Evolutionary conservation across 177 flowering plant genomes (phyloP).

Genomic region (Vitis hybrid): DNA sequence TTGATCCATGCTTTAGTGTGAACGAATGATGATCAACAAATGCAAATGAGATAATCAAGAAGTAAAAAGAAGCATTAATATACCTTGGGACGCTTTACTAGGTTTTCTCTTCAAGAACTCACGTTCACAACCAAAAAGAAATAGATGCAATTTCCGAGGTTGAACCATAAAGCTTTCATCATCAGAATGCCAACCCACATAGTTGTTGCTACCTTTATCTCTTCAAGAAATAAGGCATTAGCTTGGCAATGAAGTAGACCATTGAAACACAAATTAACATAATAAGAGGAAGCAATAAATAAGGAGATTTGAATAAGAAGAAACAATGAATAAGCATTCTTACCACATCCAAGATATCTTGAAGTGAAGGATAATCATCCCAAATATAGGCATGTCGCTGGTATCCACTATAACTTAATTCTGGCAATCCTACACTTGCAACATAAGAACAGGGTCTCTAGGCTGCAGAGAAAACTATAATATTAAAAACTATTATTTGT

Average conservation of each 20-base stretch:
- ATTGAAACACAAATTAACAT: not conserved
- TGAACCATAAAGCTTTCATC: conserved; percentile 87
- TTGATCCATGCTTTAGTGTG: conserved; percentile 46
- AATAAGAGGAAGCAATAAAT: not conserved
- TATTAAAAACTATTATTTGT: not conserved
- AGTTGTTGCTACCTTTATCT: conserved; percentile 76
- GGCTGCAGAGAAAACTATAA: conserved; percentile 47
- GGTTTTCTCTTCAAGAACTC: conserved; percentile 79
- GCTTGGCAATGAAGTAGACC: not conserved
- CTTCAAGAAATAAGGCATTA: conserved; percentile 26
- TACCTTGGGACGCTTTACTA: conserved; percentile 42
- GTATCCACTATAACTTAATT: conserved; percentile 79
- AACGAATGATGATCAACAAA: conserved; percentile 43
- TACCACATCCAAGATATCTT: conserved; percentile 61
- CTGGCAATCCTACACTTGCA: conserved; percentile 64
- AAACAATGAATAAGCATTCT: conserved; percentile 18
- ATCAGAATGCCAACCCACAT: conserved; percentile 95
- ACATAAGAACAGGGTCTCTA: conserved; percentile 73
- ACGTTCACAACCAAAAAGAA: conserved; percentile 85
- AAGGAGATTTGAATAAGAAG: too few relatives aligned
- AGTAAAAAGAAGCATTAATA: not conserved
- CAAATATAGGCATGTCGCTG: conserved; percentile 73
- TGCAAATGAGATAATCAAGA: not conserved
- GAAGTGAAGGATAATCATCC: conserved; percentile 82
- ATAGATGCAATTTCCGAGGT: conserved; percentile 86